Evolutionary conservation across 305 asterid genomes (phyloP), one percentile per base, ranked within the genome.

Genomic region (Solanum aculeatissimum): DNA sequence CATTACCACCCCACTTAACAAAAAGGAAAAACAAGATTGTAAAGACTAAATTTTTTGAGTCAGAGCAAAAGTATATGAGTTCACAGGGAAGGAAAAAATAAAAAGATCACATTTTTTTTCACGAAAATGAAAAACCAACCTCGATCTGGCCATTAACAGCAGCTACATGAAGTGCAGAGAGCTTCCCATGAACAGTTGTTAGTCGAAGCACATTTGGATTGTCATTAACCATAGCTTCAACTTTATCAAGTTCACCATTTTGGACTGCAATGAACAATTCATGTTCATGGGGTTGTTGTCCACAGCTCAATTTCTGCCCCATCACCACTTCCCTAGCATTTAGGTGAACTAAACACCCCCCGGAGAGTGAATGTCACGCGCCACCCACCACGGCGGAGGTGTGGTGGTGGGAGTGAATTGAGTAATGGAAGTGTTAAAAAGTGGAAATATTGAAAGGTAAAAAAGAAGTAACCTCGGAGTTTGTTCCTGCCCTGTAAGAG

Each of bases 301-400:
- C 65, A 91, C 98, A 95, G 54, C 98, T 95, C 74, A 91, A 82
- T 7, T 91, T 86, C 91, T 92, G 98, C 8, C 98, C 98, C 97
- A 95, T 94, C 75, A 47, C 15, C 83, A 47, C 21, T 60, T 23
- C 4, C 9, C 40, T 23, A 65, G 85, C 88, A 87, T 85, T 32
- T 74, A 58, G 77, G 53, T 66, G 29, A 83, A 79, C 18, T 60
- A 47, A 32, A 35, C n/a, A n/a, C 42, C 38, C 29, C 9, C 80
- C 40, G 66, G 29, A 9, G 71, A 53, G 77, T 77, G 80, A 12
- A 19, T 14, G 43, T 74, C 89, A 88, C 91, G 92, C 89, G 91
- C 97, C 95, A 86, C 91, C 94, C 91, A 89, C 92, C 93, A 88
- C 90, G 86, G 89, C 81, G 89, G 90, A 87, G 85, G 47, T 45